Base-by-base conservation (phyloP, 352 stramenopile genomes). In the Phytophthora aleatoria region DNA sequence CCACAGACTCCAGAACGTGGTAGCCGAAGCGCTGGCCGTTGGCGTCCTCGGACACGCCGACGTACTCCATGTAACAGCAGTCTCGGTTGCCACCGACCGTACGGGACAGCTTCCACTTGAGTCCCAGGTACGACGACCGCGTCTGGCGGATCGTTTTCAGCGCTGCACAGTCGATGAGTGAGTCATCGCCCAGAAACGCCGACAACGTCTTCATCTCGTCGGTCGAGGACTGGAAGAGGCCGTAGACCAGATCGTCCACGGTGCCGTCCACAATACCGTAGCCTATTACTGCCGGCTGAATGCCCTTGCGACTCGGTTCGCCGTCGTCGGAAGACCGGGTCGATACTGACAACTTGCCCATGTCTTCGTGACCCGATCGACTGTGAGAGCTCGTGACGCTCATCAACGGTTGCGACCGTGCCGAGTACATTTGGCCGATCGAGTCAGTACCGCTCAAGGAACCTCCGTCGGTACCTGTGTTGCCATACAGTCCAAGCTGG, bases 31-130 rank as follows among this genome's bases (percentile, higher is more conserved):
- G 79, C 51, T 86, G 61, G 24, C 79, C 81, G 9, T 78, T 76
- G 11, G 70, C 50, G 64, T 92, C 83, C 39, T 76, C 68, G 10
- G 79, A 76, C 5, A 92, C 67, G 43, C 83, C 83, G 3, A 88
- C 77, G 50, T 87, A 87, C 49, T 92, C 81, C 56, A 87, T 64
- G 44, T 76, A 91, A 61, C 83, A 91, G 54, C 79, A 78, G 63
- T 91, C 83, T 55, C 83, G 83, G 54, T 91, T 91, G 33, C 83
- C 83, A 15, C 83, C 83, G n/a, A 87, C 71, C 6, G 83, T 89
- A 13, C 80, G 83, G 38, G 67, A 78, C 36, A 91, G 61, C 52
- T 87, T 89, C 83, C 83, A 91, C 73, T 91, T 91, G 56, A 91
- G 76, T 12, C 83, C 81, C 38, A 90, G 62, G 51, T 88, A 89